Evolutionary conservation across 148 eudicot genomes (phyloP).

Genomic region (Cornus florida): DNA sequence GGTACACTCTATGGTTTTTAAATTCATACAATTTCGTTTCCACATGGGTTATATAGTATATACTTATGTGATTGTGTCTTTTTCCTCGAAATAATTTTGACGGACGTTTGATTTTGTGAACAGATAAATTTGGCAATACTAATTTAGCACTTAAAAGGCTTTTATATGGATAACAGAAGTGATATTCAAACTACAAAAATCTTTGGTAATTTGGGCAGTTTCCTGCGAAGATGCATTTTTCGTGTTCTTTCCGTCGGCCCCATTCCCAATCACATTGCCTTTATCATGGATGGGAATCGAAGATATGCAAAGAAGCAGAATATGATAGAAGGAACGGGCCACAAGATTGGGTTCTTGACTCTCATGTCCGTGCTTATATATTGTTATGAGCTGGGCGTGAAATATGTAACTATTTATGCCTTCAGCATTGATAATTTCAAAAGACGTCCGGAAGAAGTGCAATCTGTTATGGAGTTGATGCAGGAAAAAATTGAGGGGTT

Average conservation of each 20-base stretch:
- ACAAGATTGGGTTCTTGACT: conserved; percentile 45
- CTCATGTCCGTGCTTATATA: conserved; percentile 51
- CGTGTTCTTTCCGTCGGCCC: conserved; percentile 48
- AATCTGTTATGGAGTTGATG: conserved; percentile 60
- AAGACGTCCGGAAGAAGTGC: conserved; percentile 64
- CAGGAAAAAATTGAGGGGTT: conserved; percentile 60
- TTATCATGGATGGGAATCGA: conserved; percentile 80
- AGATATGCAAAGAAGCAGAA: conserved; percentile 58
- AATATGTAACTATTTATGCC: conserved; percentile 60
- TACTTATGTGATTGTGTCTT: not conserved
- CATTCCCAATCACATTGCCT: conserved; percentile 63
- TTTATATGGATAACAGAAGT: conserved; percentile 17
- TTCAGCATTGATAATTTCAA: conserved; percentile 76
- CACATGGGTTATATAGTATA: not conserved
- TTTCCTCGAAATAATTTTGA: not conserved
- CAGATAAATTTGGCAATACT: conserved; percentile 3
- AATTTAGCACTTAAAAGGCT: not conserved
- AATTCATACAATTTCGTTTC: not conserved
- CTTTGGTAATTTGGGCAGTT: conserved; percentile 21
- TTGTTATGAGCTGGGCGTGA: conserved; percentile 59
- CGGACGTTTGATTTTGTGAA: not conserved
- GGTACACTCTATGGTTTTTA: not conserved
- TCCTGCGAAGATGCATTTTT: conserved; percentile 41
- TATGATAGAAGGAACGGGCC: conserved; percentile 54
- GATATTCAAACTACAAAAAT: conserved; percentile 3